Evolutionary conservation across 1,139 yeast species (phyloP).

Genomic region (Torulaspora pretoriensis): DNA sequence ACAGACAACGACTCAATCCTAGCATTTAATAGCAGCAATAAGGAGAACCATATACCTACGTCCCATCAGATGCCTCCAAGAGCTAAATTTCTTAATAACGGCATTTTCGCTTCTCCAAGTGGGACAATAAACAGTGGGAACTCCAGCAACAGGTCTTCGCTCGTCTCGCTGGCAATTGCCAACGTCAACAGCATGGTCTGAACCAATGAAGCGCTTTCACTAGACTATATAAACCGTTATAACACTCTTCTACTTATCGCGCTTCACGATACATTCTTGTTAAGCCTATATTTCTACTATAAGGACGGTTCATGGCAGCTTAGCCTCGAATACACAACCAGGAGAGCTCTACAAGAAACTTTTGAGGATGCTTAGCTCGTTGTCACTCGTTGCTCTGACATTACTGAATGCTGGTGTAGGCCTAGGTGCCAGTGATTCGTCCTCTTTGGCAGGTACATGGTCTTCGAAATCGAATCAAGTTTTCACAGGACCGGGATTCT

Average conservation of each 20-base stretch:
- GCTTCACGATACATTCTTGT: constrained; percentile 4
- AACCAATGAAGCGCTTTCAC: neutral
- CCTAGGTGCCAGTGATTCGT: constrained; percentile 19
- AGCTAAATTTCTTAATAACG: constrained; percentile 23
- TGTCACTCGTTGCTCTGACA: constrained; percentile 3
- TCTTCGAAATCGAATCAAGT: constrained; percentile 88
- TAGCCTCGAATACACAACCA: constrained; percentile 1
- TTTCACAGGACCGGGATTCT: constrained; percentile 95
- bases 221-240: neutral
- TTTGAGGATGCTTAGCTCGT: constrained; percentile 3
- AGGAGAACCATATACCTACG: constrained; percentile 23
- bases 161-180: constrained; percentile 23
- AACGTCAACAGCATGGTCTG: constrained; percentile 16
- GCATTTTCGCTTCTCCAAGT: constrained; percentile 20
- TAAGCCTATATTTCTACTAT: constrained; percentile 3
- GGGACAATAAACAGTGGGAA: constrained; percentile 20
- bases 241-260: constrained; percentile 3
- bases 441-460: constrained; percentile 81
- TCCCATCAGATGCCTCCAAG: constrained; percentile 22
- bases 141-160: constrained; percentile 26
- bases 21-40: constrained; percentile 16
- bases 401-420: constrained; percentile 2
- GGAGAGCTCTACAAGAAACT: neutral
- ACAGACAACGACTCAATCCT: constrained; percentile 11
- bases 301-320: neutral